Conservation (phyloP, 2,329 filamentous ascomycete genomes). For the Fusarium subglutinans region DNA sequence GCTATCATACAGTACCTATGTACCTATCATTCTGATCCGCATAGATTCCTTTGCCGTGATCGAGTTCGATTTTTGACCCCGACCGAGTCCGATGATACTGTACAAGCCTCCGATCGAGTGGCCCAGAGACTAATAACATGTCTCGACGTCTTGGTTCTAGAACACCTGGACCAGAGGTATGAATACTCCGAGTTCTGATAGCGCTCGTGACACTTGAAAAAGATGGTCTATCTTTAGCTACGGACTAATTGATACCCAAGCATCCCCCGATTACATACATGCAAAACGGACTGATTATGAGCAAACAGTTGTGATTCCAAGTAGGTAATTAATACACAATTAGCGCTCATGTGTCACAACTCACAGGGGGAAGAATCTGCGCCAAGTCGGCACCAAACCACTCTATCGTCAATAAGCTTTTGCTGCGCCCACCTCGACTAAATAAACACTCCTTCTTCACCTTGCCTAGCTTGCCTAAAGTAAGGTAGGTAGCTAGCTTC, state of each 20-base stretch:
- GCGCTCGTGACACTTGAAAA: background rate
- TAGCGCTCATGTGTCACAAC: background rate
- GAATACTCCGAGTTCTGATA: background rate
- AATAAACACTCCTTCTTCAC: slow-evolving; percentile 2
- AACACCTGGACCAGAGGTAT: background rate
- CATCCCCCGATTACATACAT: background rate
- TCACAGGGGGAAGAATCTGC: slow-evolving; percentile 1
- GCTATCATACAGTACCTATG: background rate
- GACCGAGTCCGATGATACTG: background rate
- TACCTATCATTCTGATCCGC: background rate
- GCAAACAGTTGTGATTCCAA: background rate
- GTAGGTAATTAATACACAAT: background rate
- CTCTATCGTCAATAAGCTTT: slow-evolving; percentile 43
- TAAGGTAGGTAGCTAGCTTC: background rate
- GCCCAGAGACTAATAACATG: background rate
- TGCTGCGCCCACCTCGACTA: slow-evolving; percentile 36
- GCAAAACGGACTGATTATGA: background rate
- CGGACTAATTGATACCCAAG: background rate
- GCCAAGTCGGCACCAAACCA: slow-evolving; percentile 39
- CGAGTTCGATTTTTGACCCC: background rate
- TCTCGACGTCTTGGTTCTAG: background rate
- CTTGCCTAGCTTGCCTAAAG: too few relatives aligned
- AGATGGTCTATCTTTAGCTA: background rate
- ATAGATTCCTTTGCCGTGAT: background rate
- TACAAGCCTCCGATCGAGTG: background rate